Evolutionary conservation across 208 protist genomes (phyloP).

Genomic region (Acanthamoeba sp.): DNA sequence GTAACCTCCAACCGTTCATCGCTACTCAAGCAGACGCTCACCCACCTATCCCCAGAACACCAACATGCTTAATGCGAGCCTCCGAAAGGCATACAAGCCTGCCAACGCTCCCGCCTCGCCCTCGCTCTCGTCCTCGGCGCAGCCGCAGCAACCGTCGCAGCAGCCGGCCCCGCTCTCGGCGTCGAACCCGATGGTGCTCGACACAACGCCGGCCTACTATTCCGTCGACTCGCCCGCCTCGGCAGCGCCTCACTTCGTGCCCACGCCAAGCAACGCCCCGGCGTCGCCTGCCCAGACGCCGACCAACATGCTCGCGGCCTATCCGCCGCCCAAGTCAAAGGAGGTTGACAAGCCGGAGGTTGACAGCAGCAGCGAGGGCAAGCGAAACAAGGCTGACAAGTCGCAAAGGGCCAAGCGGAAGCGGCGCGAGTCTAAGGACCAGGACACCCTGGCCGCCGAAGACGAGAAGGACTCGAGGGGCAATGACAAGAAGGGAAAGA

Average conservation of each 20-base stretch:
- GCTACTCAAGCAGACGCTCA: no score
- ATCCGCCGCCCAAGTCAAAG: neutral
- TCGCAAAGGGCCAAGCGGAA: neutral
- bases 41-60: conserved; percentile 8
- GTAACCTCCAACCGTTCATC: no score
- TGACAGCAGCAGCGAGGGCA: neutral
- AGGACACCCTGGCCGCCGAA: neutral
- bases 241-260: neutral
- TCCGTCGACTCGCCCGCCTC: neutral
- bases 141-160: neutral
- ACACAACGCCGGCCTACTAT: conserved; percentile 1
- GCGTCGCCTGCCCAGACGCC: neutral
- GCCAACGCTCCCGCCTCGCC: neutral
- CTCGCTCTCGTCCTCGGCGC: neutral
- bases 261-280: neutral
- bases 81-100: conserved; percentile 55
- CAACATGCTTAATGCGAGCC: conserved; percentile 62
- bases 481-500: conserved; percentile 1
- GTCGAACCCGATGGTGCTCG: conserved; percentile 8
- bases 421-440: neutral
- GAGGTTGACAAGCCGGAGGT: neutral
- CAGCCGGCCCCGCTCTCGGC: neutral
- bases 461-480: neutral
- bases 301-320: neutral
- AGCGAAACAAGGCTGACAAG: neutral